phyloP scores from a whole-genome alignment of 805 yeast genomes.

The Candida ponderosae region DNA sequence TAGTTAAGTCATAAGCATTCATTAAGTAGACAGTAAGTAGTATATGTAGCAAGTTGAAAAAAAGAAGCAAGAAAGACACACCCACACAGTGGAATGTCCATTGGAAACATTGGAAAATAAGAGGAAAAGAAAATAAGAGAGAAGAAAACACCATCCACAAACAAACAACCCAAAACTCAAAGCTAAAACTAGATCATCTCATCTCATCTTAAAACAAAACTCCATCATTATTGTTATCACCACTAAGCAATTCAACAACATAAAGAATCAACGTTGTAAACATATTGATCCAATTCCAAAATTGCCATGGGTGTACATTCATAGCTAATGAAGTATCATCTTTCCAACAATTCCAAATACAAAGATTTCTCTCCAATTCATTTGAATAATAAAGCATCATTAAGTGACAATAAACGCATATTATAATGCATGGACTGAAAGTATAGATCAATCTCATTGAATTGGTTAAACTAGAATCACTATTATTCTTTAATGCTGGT shows the following conservation, averaged over 20 bases:
- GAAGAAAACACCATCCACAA: too few relatives aligned
- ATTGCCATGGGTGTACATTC: slow-evolving; percentile 71
- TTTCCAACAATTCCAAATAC: slow-evolving; percentile 50
- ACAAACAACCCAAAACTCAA: too few relatives aligned
- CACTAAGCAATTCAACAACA: slow-evolving; percentile 59
- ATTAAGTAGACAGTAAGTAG: too few relatives aligned
- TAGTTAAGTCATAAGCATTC: too few relatives aligned
- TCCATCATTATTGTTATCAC: too few relatives aligned
- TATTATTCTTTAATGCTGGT: slow-evolving; percentile 53
- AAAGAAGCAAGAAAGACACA: too few relatives aligned
- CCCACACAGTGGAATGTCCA: too few relatives aligned
- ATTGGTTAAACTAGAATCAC: slow-evolving; percentile 12
- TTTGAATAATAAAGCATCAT: slow-evolving; percentile 79
- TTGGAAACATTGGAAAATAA: too few relatives aligned
- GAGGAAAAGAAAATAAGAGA: too few relatives aligned
- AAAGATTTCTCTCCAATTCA: slow-evolving; percentile 55
- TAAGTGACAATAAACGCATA: slow-evolving; percentile 91
- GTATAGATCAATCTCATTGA: slow-evolving; percentile 60
- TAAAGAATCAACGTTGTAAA: slow-evolving; percentile 73
- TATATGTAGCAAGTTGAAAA: too few relatives aligned
- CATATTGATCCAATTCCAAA: slow-evolving; percentile 97
- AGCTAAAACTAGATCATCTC: too few relatives aligned
- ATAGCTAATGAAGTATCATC: slow-evolving; percentile 14
- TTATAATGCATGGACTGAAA: slow-evolving; percentile 88
- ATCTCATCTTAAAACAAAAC: too few relatives aligned